Base-by-base conservation (phyloP, 2,329 filamentous ascomycete species). In the Ascochyta koolunga region DNA sequence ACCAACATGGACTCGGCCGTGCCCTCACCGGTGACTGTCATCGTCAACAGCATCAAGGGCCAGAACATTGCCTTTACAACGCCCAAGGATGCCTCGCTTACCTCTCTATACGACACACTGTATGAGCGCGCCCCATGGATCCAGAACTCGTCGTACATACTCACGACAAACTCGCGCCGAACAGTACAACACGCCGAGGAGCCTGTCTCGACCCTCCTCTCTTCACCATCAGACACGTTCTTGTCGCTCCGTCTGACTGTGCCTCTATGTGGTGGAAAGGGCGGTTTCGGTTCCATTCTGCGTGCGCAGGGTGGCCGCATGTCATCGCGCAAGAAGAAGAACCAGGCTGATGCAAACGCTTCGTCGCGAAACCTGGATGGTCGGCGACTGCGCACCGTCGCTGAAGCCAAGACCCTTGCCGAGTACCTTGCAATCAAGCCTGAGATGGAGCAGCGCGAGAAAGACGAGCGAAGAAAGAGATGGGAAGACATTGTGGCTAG, bases 271-370 rank as follows among this genome's bases (percentile, higher is more conserved):
- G 95, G 96, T 79, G 96, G 96, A 72, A 99, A 99, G 73, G 95
- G 95, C 76, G 95, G 95, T 69, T 99, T 99, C 73, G 95, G 95
- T 48, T 98, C 93, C 1, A 96, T 99, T 75, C 86, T 99, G 32
- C 91, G 96, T 70, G 95, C 96, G 0, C 95, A 95, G 3, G 95
- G 96, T 71, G 95, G 96, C 35, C 93, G 96, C 78, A 99, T 99
- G 95, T 96, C 92, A 2, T 93, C 90, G n/a, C 86, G 87, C 65
- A 96, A 96, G 80, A 95, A 93, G 82, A 88, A 88, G 69, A 88
- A 88, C 50, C 86, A 90, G 65, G 88, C 86, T 47, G 91, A 96
- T 32, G 88, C 91, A 58, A 93, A 96, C 68, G 93, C 87, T 21
- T 97, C 93, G 2, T 96, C 91, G 70, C 87, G 95, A 60, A 99